Conservation (phyloP, 306 rosid genomes). For the Pyrus communis region DNA sequence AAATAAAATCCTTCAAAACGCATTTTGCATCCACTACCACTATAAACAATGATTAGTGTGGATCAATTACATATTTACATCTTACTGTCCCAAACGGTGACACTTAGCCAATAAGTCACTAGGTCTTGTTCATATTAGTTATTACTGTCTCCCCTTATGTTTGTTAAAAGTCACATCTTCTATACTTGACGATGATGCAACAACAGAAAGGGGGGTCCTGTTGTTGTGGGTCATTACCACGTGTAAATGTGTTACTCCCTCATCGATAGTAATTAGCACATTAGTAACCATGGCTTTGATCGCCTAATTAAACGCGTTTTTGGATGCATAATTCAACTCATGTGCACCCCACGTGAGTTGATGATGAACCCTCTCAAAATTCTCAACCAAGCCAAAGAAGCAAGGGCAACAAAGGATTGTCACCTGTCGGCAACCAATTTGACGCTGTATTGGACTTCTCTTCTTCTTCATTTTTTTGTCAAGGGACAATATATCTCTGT, state of each 20-base stretch:
- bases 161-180: conserved; percentile 4
- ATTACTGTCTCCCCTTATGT: conserved; percentile 13
- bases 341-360: conserved; percentile 47
- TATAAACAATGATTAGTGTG: neutral
- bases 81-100: neutral
- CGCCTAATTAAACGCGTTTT: conserved; percentile 36
- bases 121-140: conserved; percentile 7
- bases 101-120: conserved; percentile 2
- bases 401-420: conserved; percentile 11
- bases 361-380: neutral
- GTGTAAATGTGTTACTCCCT: neutral
- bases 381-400: neutral
- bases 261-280: neutral
- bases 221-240: neutral
- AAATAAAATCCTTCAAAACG: neutral
- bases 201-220: neutral
- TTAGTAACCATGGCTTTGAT: conserved; percentile 11
- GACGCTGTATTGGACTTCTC: neutral
- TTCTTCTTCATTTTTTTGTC: neutral
- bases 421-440: conserved; percentile 45
- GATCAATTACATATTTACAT: neutral
- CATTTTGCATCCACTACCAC: neutral
- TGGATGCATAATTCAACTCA: conserved; percentile 20
- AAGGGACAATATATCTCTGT: neutral
- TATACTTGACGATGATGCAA: neutral